Evolutionary conservation across 164 flowering plant genomes (phyloP).

Genomic region (Pachysandra terminalis): DNA sequence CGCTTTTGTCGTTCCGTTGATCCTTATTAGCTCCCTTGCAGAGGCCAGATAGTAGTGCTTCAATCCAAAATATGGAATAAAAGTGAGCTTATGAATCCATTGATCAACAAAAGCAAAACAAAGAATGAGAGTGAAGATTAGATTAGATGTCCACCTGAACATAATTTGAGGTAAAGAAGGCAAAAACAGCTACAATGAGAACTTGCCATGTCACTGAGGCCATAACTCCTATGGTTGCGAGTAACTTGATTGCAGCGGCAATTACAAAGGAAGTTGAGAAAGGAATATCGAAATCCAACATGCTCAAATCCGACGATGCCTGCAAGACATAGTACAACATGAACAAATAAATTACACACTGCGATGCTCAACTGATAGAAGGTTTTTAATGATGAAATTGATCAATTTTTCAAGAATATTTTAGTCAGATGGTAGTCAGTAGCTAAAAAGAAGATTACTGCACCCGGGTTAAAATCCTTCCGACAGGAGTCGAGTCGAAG

Average conservation of each 20-base stretch:
- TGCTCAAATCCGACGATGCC: constrained; percentile 79
- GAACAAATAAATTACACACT: too few species aligned
- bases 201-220: too few species aligned
- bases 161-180: too few species aligned
- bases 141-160: too few species aligned
- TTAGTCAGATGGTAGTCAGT: too few species aligned
- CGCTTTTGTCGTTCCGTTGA: constrained; percentile 91
- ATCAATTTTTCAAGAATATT: too few species aligned
- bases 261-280: constrained; percentile 43
- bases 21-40: constrained; percentile 69
- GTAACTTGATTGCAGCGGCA: constrained; percentile 33
- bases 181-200: too few species aligned
- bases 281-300: constrained; percentile 74
- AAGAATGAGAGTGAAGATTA: too few species aligned
- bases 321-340: too few species aligned
- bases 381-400: too few species aligned
- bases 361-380: too few species aligned
- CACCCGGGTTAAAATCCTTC: constrained; percentile 82
- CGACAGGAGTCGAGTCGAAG: constrained; percentile 90
- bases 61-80: not conserved
- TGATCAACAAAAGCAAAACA: not conserved
- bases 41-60: constrained; percentile 71
- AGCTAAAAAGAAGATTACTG: constrained; percentile 14
- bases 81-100: not conserved
- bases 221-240: constrained; percentile 38